Evolutionary conservation across 2,329 filamentous ascomycete genomes (phyloP), one percentile per base, ranked within the genome.

Genomic region (Curvularia spicifera): DNA sequence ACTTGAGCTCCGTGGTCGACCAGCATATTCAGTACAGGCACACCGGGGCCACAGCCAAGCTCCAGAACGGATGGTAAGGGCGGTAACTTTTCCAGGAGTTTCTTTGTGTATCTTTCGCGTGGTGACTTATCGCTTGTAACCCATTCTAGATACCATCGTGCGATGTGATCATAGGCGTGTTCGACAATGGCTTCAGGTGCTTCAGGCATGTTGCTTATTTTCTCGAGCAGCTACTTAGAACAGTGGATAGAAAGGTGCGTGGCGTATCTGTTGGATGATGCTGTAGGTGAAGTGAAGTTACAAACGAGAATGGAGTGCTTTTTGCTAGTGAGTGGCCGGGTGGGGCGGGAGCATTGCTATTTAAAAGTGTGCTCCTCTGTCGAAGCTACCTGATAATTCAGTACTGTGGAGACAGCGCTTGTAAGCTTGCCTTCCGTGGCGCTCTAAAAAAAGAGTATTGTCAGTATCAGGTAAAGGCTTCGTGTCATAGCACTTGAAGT

Each of bases 1-100:
- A 79, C 66, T 0, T 53, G 60, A 37, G 67, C 50, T 45, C 57
- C 52, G 22, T 54, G 39, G 8, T 63, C 53, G 7, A 65, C 33
- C 15, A 67, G 53, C 42, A 55, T 53, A 29, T 51, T 33, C 6
- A 60, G 56, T n/a, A 60, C 43, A 0, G 65, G 65, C 12, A 66
- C 31, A 37, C 63, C 65, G 6, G 47, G 50, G 29, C 65, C 64
- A 46, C 55, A 59, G 29, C 61, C 59, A 43, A 64, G 61, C 40
- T 64, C 61, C 29, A 64, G 52, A 42, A 64, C 33, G 28, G 24
- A 8, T 31, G 57, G 53, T 15, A 52, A 59, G 1, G 47, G 22
- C 6, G 47, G 46, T 15, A 51, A 15, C 6, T 15, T 47, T 1
- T 52, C 31, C 7, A 59, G 48, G 4, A 59, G 5, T 43, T 45